Evolutionary conservation across 202 grass and related monocot species (phyloP).

Genomic region (Miscanthus sacchariflorus): DNA sequence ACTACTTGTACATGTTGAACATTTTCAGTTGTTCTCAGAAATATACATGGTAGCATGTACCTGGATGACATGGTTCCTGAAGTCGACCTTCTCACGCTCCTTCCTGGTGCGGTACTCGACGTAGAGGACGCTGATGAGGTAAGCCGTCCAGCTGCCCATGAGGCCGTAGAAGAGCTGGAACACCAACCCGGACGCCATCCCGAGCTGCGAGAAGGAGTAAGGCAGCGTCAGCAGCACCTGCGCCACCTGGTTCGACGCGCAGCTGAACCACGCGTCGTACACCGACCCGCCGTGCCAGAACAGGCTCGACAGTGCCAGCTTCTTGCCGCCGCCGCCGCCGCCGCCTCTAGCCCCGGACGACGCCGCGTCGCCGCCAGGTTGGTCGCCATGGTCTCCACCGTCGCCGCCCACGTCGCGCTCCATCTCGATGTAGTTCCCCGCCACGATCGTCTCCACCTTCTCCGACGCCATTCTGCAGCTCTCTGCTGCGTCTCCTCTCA

Average conservation of each 20-base stretch:
- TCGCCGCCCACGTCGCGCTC: conserved; percentile 53
- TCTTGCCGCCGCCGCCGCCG: conserved; percentile 10
- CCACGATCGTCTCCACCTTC: conserved; percentile 98
- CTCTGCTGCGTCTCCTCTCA: neutral
- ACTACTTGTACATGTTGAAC: neutral
- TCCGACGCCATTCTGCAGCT: conserved; percentile 67
- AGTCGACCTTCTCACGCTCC: conserved; percentile 89
- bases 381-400: neutral
- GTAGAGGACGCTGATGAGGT: conserved; percentile 93
- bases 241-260: conserved; percentile 97
- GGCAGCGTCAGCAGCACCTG: conserved; percentile 99
- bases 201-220: conserved; percentile 98
- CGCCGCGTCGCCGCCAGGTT: neutral
- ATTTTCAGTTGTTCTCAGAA: neutral
- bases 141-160: conserved; percentile 96
- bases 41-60: neutral
- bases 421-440: conserved; percentile 97
- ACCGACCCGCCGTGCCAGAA: conserved; percentile 94
- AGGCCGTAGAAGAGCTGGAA: conserved; percentile 92
- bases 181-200: conserved; percentile 76
- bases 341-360: neutral
- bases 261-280: conserved; percentile 99
- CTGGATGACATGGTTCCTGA: conserved; percentile 97
- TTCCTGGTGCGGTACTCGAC: conserved; percentile 91
- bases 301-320: conserved; percentile 55